phyloP scores from a whole-genome alignment of 768 basidiomycete species.

The Austroboletus eburneus region DNA sequence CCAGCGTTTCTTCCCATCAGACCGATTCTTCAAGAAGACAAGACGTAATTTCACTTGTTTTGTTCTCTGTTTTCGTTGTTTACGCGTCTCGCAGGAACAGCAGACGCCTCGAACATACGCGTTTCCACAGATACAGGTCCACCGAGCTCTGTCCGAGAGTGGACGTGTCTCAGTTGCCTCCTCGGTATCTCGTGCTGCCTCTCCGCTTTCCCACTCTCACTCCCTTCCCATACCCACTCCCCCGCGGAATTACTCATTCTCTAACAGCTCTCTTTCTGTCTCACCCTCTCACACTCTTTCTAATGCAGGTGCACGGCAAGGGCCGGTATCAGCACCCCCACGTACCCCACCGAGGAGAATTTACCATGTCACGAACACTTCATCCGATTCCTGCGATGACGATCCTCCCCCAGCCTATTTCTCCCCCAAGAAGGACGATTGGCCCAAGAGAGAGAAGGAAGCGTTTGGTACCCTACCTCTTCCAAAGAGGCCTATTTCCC shows the following conservation, averaged over 20 bases:
- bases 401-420: constrained; percentile 49
- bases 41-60: no score
- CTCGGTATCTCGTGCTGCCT: constrained; percentile 11
- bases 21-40: no score
- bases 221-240: constrained; percentile 19
- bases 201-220: constrained; percentile 23
- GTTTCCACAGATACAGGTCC: constrained; percentile 25
- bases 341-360: constrained; percentile 37
- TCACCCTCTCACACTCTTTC: no score
- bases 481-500: constrained; percentile 21
- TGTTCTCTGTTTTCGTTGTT: no score
- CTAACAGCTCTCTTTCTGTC: no score
- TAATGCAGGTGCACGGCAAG: neutral
- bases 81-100: no score
- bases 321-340: constrained; percentile 14
- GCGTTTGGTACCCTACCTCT: constrained; percentile 5
- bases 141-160: constrained; percentile 18
- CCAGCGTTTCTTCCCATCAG: constrained; percentile 21
- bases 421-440: constrained; percentile 18
- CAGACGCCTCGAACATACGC: constrained; percentile 15
- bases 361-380: constrained; percentile 41
- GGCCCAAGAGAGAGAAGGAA: constrained; percentile 19
- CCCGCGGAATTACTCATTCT: constrained; percentile 5
- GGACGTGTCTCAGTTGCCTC: constrained; percentile 7
- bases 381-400: constrained; percentile 21